Base-by-base conservation (phyloP, 805 yeast species). In the Candida easanensis region DNA sequence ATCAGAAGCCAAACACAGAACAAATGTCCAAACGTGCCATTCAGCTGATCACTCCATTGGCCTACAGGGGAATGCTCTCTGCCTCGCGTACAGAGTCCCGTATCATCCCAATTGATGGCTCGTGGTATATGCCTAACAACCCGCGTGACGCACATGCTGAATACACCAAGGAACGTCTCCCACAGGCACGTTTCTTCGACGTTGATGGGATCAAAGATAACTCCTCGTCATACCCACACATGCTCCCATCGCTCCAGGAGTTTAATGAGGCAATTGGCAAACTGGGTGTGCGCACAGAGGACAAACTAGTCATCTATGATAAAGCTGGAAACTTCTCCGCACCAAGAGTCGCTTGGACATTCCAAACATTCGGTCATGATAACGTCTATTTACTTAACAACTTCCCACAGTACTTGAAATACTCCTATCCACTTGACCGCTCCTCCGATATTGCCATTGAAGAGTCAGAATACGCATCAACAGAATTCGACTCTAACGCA, bases 331-430 rank as follows among this genome's bases (percentile, higher is more conserved):
- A 85, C 49, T 88, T 91, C 62, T 82, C 95, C 33, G 80, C 90
- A 2, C 96, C 97, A 30, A 74, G 99, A 52, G 95, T 86, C 15
- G 90, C 89, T 0, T 93, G 97, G 97, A 88, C 90, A 53, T 74
- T 93, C 55, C 74, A 80, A 28, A 69, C 84, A 1, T 88, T 85
- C 61, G 91, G 91, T 7, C 97, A 90, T 61, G 65, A 77, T 38
- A 64, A 77, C 27, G 84, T 89, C 19, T 74, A 70, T 49, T 58
- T 91, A 36, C 72, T 91, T 49, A 84, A 93, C 66, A 85, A 85
- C 49, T 91, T 69, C 52, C 74, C 68, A 13, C 57, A 55, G 18
- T 87, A 83, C 61, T 68, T 74, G 48, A 49, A 58, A 9, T 62
- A 58, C 6, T 76, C 76, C 4, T 73, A 68, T 33, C 73, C 77